Evolutionary conservation across 2,329 filamentous ascomycete species (phyloP).

Genomic region (Ophiostoma pallidulum): DNA sequence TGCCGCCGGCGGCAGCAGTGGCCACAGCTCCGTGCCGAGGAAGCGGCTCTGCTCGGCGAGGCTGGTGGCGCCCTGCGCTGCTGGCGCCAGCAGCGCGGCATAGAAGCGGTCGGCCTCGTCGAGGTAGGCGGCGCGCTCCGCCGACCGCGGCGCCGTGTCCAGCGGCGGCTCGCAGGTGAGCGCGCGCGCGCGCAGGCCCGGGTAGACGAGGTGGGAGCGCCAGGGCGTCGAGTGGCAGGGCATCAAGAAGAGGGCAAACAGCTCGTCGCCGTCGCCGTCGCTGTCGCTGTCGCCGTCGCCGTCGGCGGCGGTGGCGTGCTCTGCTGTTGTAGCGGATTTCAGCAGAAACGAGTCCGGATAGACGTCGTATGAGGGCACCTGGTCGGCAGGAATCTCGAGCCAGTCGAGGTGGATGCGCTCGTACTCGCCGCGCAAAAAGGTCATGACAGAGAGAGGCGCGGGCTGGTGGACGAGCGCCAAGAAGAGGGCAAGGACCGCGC

Average conservation of each 20-base stretch:
- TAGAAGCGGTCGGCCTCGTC: constrained; percentile 95
- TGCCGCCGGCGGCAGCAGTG: constrained; percentile 1
- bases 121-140: constrained; percentile 58
- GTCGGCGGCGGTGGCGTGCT: no score
- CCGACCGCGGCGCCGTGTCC: constrained; percentile 46
- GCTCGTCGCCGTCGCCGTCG: constrained; percentile 29
- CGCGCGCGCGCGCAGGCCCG: constrained; percentile 68
- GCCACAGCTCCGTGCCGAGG: constrained; percentile 44
- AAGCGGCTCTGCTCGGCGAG: constrained; percentile 52
- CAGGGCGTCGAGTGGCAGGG: constrained; percentile 95
- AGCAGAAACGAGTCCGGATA: constrained; percentile 18
- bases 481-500: constrained; percentile 64
- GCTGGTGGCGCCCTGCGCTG: constrained; percentile 49
- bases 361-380: constrained; percentile 25
- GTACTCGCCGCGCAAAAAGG: constrained; percentile 67
- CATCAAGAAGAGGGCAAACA: constrained; percentile 75
- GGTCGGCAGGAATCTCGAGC: constrained; percentile 22
- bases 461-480: constrained; percentile 70
- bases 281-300: no score
- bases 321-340: no score
- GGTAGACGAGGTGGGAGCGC: constrained; percentile 76
- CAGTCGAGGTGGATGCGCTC: constrained; percentile 43
- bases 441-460: constrained; percentile 65
- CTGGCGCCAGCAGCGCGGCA: constrained; percentile 37
- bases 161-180: constrained; percentile 86